Base-by-base conservation (phyloP, 2,329 filamentous ascomycete genomes). In the Talaromyces sp. region DNA sequence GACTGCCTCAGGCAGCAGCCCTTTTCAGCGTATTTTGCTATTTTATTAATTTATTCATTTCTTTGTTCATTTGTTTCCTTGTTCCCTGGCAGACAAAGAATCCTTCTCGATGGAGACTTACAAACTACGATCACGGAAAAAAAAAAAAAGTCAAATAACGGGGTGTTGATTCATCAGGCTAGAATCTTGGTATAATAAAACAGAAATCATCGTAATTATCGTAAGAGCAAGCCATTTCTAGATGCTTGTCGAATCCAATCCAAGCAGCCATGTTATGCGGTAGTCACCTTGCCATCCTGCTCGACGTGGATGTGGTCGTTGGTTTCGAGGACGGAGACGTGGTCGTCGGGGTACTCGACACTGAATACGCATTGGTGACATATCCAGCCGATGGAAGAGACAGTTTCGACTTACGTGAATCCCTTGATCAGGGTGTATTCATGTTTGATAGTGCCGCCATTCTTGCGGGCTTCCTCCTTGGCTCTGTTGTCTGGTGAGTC, bases 341-440 rank as follows among this genome's bases (percentile, higher is more conserved):
- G 78, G 71, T 88, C 89, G 12, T 86, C 81, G 29, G 86, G 85
- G 75, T 90, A 91, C 60, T 84, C 81, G 69, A 92, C 91, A 56
- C 92, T 32, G 62, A 54, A 43, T 19, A 57, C 4, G 35, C 58
- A 19, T 41, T 38, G 48, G 32, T 56, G 14, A 46, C 14, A 43
- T 19, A 19, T 31, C 8, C 32, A 6, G 27, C 6, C 19, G 3
- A 11, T 14, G 27, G 9, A 50, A n/a, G 27, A 32, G 26, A n/a
- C 26, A 14, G 3, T 19, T 26, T 27, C 35, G 53, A 81, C 90
- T 67, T 86, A 97, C 93, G 90, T 88, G 80, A 97, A 97, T 61
- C 89, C 92, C 80, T 93, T 95, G 83, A 96, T 92, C 68, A 96
- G 78, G 63, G 79, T 88, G 81, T 91, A 96, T 74, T 94, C 90